Evolutionary conservation across 495 filamentous ascomycete genomes (phyloP).

Genomic region (Cairneyella variabilis): DNA sequence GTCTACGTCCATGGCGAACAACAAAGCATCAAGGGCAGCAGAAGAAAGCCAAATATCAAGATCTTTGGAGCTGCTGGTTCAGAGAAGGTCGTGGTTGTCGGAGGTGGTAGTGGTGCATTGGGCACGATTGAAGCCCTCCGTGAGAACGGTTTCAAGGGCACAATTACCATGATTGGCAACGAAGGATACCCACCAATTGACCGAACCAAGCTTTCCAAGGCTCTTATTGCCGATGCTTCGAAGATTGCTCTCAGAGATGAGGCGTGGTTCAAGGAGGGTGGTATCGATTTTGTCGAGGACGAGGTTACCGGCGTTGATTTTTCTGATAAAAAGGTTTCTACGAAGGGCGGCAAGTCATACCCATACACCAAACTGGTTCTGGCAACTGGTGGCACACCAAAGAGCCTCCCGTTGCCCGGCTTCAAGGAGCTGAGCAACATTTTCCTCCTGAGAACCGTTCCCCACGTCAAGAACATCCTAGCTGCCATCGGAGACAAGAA

Average conservation of each 20-base stretch:
- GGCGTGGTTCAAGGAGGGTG: conserved; percentile 73
- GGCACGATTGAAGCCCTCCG: conserved; percentile 79
- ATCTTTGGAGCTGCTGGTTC: conserved; percentile 52
- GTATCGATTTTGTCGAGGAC: conserved; percentile 69
- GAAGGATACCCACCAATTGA: conserved; percentile 87
- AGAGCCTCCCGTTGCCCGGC: conserved; percentile 72
- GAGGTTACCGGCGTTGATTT: conserved; percentile 80
- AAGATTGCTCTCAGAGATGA: conserved; percentile 72
- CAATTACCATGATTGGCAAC: conserved; percentile 77
- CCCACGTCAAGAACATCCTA: conserved; percentile 72
- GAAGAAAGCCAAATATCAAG: conserved; percentile 67
- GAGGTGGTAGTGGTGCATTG: conserved; percentile 81
- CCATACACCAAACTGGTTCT: conserved; percentile 86
- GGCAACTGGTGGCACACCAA: conserved; percentile 78
- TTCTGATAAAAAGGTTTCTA: conserved; percentile 61
- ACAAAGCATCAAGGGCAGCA: conserved; percentile 69
- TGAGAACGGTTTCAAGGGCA: conserved; percentile 72
- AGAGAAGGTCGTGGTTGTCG: conserved; percentile 80
- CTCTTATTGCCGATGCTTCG: conserved; percentile 73
- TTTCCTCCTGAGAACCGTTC: conserved; percentile 73
- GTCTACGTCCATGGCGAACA: conserved; percentile 85
- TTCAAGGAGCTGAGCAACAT: conserved; percentile 85
- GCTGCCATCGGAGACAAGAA: conserved; percentile 74
- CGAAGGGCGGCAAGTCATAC: conserved; percentile 63
- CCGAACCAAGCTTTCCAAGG: conserved; percentile 93